Evolutionary conservation across 202 grass and related monocot species (phyloP).

Genomic region (Brachypodium distachyon): DNA sequence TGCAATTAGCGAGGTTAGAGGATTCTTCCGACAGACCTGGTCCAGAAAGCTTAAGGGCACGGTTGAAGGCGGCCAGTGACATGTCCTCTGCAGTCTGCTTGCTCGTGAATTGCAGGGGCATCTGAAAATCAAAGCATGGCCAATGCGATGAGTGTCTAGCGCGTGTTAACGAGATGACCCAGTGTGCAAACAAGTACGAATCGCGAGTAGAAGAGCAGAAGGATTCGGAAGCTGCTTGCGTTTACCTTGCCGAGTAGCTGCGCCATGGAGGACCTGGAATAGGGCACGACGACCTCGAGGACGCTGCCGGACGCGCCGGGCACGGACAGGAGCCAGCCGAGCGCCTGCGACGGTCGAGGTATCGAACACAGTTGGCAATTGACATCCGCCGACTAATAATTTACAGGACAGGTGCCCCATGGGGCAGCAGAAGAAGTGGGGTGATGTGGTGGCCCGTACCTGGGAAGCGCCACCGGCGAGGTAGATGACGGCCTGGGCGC

Average conservation of each 20-base stretch:
- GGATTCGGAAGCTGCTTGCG: neutral
- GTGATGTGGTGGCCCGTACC: conserved; percentile 13
- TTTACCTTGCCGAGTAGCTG: conserved; percentile 85
- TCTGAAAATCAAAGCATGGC: conserved; percentile 31
- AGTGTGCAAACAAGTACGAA: neutral
- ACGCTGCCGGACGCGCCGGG: conserved; percentile 67
- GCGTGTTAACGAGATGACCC: neutral
- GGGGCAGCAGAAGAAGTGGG: neutral
- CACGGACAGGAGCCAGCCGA: conserved; percentile 78
- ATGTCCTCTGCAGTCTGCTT: conserved; percentile 77
- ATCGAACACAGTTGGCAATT: neutral
- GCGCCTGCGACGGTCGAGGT: conserved; percentile 25
- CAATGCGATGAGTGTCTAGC: neutral
- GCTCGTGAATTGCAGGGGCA: conserved; percentile 76
- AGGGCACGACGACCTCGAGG: conserved; percentile 89
- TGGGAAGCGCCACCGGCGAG: conserved; percentile 91
- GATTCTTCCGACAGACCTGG: conserved; percentile 33
- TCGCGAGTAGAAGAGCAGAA: neutral
- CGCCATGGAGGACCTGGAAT: conserved; percentile 67
- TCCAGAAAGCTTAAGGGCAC: conserved; percentile 83
- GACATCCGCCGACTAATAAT: neutral
- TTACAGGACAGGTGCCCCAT: neutral
- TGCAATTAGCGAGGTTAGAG: neutral
- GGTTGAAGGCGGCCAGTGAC: conserved; percentile 67
- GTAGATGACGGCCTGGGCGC: conserved; percentile 66